Base-by-base conservation (phyloP, 2,329 filamentous ascomycete genomes). In the Trichoderma sp. region DNA sequence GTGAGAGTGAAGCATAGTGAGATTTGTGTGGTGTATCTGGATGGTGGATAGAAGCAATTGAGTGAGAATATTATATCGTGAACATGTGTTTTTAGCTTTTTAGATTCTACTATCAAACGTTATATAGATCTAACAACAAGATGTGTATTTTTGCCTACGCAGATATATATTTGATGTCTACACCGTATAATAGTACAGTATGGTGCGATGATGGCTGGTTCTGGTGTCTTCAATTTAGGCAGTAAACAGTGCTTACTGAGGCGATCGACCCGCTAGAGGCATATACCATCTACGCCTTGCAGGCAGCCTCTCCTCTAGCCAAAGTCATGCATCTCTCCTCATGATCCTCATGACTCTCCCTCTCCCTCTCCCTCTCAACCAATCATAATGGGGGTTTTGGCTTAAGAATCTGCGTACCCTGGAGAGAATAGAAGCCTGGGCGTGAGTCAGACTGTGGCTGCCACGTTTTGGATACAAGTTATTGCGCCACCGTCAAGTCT, bases 191-290 rank as follows among this genome's bases (percentile, higher is more conserved):
- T 1, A 5, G 5, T 21, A 53, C n/a, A 24, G 11, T 21, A 21
- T 21, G 45, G 1, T 53, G 45, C 9, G 45, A 21, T 53, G 0
- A 53, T 53, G n/a, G n/a, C n/a, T 21, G 50, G 11, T 24, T 24
- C 50, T 56, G n/a, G 1, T 24, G n/a, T 35, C 3, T 62, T 60
- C 33, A 31, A 35, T 53, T 60, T 59, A 71, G 69, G 59, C 69
- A 33, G 12, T 21, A n/a, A 18, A 53, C 29, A 12, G 63, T 74
- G 75, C 71, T 53, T n/a, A 76, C 68, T 24, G 74, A 75, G 33
- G 41, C 41, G 33, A 72, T 24, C 35, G 38, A 62, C 75, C 63
- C 75, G 69, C 72, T 71, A 74, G 67, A 65, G 35, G 71, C 59
- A 76, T 67, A 66, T 9, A 67, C 41, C 4, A 41, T 0, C 16